A percentile compares a stretch with the other conserved stretches of the same genome.
Evolutionary conservation across 192 early-diverging fungal genomes (phyloP).

Genomic region (Linnemannia schmuckeri): DNA sequence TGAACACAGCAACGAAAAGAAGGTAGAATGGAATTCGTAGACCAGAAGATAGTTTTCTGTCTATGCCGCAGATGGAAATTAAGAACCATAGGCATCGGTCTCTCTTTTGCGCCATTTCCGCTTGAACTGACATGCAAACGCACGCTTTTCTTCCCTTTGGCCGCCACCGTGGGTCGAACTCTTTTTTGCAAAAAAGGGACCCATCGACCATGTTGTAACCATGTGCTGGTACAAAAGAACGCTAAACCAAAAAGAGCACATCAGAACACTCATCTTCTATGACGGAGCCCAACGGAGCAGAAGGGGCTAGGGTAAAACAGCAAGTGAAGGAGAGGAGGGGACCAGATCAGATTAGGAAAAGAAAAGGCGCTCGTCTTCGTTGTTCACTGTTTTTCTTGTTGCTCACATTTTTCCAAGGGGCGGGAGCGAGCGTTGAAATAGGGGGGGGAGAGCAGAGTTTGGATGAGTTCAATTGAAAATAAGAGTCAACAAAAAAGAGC

Average conservation of each 20-base stretch:
- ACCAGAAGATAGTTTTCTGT: neutral
- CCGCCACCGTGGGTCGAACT: neutral
- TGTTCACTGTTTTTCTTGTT: neutral
- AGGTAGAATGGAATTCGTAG: neutral
- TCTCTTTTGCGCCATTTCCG: neutral
- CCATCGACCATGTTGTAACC: neutral
- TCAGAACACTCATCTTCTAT: neutral
- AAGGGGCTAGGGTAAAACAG: neutral
- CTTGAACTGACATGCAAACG: neutral
- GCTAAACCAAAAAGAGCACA: neutral
- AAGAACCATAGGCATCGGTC: neutral
- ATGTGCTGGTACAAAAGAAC: neutral
- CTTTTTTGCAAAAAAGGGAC: neutral
- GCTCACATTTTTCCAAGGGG: neutral
- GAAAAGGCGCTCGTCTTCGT: neutral
- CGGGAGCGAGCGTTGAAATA: neutral
- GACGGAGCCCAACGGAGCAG: neutral
- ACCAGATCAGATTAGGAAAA: conserved; percentile 6
- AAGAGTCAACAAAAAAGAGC: neutral
- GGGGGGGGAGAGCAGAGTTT: neutral
- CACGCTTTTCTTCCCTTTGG: neutral
- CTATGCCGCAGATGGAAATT: neutral
- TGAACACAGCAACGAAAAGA: neutral
- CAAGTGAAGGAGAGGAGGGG: neutral
- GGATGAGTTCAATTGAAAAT: neutral